These are phyloP conservation scores for Penicillium sp. DNA, from an alignment of 2,329 filamentous ascomycete species.

Conservation along the genomic window DNA sequence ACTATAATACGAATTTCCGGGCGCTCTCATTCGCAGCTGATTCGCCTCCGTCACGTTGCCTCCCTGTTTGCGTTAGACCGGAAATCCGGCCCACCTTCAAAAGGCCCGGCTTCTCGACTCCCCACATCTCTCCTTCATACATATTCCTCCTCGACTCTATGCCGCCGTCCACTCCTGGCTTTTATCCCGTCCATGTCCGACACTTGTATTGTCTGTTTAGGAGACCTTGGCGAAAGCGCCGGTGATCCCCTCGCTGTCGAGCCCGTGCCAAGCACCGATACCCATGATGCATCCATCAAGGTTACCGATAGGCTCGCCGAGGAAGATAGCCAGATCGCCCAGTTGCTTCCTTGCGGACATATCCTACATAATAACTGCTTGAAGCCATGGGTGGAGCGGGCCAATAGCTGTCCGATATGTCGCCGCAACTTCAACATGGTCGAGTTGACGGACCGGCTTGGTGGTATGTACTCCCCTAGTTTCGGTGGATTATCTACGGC, in stretches of 20 bases:
- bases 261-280: slow-evolving; percentile 39
- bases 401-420: slow-evolving; percentile 97
- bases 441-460: slow-evolving; percentile 71
- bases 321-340: slow-evolving; percentile 54
- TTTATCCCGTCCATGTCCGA: slow-evolving; percentile 53
- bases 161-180: slow-evolving; percentile 20
- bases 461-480: slow-evolving; percentile 57
- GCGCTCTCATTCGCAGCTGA: slow-evolving; percentile 19
- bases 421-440: slow-evolving; percentile 87
- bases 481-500: slow-evolving; percentile 8
- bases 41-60: slow-evolving; percentile 37
- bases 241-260: slow-evolving; percentile 47
- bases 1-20: slow-evolving; percentile 3
- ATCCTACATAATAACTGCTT: slow-evolving; percentile 89
- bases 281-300: slow-evolving; percentile 23
- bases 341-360: slow-evolving; percentile 75
- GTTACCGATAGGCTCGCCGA: slow-evolving; percentile 29
- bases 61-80: slow-evolving; percentile 37
- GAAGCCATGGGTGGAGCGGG: slow-evolving; percentile 89
- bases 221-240: slow-evolving; percentile 60
- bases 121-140: slow-evolving; percentile 21
- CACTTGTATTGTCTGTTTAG: slow-evolving; percentile 67
- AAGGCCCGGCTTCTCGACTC: slow-evolving; percentile 32
- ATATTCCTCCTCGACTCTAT: slow-evolving; percentile 27
- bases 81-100: slow-evolving; percentile 39